These are phyloP conservation scores for Gnaphalium uliginosum DNA, from an alignment of 129 eudicot species.

Conservation along the genomic window DNA sequence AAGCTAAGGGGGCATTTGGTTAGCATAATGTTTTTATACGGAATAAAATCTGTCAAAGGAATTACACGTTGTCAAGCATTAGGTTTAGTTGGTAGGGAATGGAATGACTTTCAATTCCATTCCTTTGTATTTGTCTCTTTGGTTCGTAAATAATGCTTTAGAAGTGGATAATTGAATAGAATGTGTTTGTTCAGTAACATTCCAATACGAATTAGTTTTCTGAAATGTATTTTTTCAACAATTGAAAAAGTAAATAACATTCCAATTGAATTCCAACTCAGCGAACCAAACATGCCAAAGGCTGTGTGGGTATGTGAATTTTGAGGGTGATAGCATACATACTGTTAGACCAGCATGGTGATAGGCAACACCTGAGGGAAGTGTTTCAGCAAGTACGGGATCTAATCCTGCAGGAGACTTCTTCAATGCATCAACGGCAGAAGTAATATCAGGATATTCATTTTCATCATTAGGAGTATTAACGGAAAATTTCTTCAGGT, in stretches of 20 bases:
- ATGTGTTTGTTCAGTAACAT: neutral
- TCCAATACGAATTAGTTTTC: no score
- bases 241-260: neutral
- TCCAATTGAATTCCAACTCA: neutral
- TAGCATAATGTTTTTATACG: neutral
- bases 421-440: constrained; percentile 76
- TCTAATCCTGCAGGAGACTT: constrained; percentile 93
- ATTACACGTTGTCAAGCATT: neutral
- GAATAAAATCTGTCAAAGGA: neutral
- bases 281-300: constrained; percentile 1
- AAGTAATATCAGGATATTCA: constrained; percentile 58
- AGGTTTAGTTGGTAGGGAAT: neutral
- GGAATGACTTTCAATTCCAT: neutral
- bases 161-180: no score
- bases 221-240: neutral
- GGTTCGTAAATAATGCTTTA: neutral
- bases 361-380: constrained; percentile 93
- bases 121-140: neutral
- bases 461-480: constrained; percentile 46
- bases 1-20: neutral
- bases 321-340: constrained; percentile 25
- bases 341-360: constrained; percentile 99
- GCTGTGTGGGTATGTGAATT: neutral
- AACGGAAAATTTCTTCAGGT: constrained; percentile 56
- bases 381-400: constrained; percentile 78